These are phyloP conservation scores for Ophiostoma sp. DNA, from an alignment of 2,329 filamentous ascomycete genomes.

Conservation along the genomic window DNA sequence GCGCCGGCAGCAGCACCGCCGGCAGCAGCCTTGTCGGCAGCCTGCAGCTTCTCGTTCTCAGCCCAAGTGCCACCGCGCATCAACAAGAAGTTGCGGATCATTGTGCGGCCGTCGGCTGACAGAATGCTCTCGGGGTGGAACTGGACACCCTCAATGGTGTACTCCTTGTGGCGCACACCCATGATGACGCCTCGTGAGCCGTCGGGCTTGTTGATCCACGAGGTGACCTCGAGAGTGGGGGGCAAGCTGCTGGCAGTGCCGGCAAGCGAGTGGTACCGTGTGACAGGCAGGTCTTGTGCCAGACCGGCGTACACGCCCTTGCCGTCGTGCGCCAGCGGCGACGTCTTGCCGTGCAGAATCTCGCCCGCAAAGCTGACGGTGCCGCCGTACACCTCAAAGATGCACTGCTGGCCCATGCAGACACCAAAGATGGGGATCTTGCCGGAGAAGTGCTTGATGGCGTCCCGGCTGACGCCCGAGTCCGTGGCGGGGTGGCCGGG, in stretches of 20 bases:
- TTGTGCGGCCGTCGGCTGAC: conserved; percentile 77
- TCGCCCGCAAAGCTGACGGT: conserved; percentile 89
- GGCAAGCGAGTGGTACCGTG: conserved; percentile 91
- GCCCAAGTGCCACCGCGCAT: conserved; percentile 90
- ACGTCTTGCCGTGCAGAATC: conserved; percentile 96
- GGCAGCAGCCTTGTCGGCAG: conserved; percentile 32
- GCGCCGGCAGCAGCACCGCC: conserved; percentile 17
- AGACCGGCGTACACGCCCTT: conserved; percentile 90
- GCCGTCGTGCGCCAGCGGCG: conserved; percentile 77
- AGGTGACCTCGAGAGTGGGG: conserved; percentile 78
- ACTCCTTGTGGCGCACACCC: conserved; percentile 90
- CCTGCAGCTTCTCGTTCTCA: conserved; percentile 61
- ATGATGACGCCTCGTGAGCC: conserved; percentile 84
- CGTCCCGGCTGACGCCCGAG: conserved; percentile 87
- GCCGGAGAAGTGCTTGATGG: conserved; percentile 83
- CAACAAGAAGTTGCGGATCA: conserved; percentile 87
- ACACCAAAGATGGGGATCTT: conserved; percentile 97
- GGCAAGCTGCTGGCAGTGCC: conserved; percentile 86
- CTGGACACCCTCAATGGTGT: conserved; percentile 89
- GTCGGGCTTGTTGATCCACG: conserved; percentile 75
- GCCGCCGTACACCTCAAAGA: conserved; percentile 88
- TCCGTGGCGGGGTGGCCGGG: conserved; percentile 89
- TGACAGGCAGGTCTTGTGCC: conserved; percentile 75
- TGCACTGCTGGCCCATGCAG: conserved; percentile 99
- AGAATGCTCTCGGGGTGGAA: conserved; percentile 98